Percentiles rank a stretch among this genome's conserved stretches.
Conservation (phyloP, 179 eudicot genomes). For the Beta lomatogona region DNA sequence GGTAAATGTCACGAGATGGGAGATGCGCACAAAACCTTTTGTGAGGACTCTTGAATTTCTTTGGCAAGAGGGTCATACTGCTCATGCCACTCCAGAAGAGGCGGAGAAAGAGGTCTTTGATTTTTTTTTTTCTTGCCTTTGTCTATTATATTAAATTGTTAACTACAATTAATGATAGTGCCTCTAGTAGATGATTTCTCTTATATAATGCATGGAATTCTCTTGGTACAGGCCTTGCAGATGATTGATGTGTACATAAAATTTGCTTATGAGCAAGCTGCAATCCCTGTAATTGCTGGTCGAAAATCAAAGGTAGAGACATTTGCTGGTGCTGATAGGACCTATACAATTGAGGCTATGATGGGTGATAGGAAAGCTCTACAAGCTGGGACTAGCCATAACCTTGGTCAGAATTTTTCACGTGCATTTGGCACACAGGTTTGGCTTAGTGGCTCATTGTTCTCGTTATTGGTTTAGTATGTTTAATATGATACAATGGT, state of each 20-base stretch:
- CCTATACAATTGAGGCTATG: constrained; percentile 99
- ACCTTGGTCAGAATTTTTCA: constrained; percentile 97
- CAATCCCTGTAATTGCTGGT: constrained; percentile 96
- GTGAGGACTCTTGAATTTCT: constrained; percentile 97
- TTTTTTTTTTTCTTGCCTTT: constrained; percentile 4
- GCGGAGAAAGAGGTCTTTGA: constrained; percentile 86
- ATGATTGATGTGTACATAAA: constrained; percentile 90
- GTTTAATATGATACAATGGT: background rate
- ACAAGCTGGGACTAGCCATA: constrained; percentile 99
- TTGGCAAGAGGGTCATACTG: constrained; percentile 99
- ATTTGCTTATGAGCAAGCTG: constrained; percentile 94
- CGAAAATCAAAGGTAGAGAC: constrained; percentile 93
- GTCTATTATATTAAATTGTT: background rate
- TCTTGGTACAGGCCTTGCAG: constrained; percentile 80
- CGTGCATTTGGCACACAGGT: constrained; percentile 98
- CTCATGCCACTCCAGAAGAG: constrained; percentile 92
- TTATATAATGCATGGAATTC: constrained; percentile 25
- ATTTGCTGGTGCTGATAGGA: constrained; percentile 92
- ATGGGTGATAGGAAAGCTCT: constrained; percentile 99
- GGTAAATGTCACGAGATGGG: constrained; percentile 99
- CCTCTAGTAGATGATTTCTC: background rate
- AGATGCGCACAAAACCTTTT: constrained; percentile 98
- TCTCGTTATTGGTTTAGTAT: background rate
- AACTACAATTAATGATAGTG: background rate
- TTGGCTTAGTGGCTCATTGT: background rate